These are phyloP conservation scores for Cunninghamia lanceolata DNA, from an alignment of 75 land plant genomes.

Conservation along the genomic window DNA sequence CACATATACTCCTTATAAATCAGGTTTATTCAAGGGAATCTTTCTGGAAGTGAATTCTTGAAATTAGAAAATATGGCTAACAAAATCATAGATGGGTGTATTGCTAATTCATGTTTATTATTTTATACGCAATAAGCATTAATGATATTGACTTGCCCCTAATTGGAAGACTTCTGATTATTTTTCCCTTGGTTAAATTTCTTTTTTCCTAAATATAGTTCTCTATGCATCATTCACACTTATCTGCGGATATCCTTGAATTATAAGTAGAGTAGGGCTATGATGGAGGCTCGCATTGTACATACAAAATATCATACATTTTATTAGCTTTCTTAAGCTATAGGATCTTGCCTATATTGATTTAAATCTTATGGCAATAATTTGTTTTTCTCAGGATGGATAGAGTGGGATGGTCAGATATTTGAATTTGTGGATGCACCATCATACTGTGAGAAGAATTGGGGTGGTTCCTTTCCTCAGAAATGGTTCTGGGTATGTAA, in stretches of 20 bases:
- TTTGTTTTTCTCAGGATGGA: constrained; percentile 69
- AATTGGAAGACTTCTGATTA: not conserved
- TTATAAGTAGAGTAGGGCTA: not conserved
- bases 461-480: constrained; percentile 93
- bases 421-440: constrained; percentile 94
- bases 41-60: not conserved
- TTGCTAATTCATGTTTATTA: not conserved
- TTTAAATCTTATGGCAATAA: not conserved
- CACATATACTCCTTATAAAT: not conserved
- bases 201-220: not conserved
- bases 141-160: not conserved
- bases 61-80: not conserved
- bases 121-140: not conserved
- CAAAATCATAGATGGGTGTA: not conserved
- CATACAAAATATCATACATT: not conserved
- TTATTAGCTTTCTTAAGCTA: not conserved
- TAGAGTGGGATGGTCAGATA: constrained; percentile 84
- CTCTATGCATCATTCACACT: not conserved
- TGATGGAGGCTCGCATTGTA: not conserved
- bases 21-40: not conserved
- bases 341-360: not conserved
- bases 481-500: constrained; percentile 94
- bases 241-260: not conserved
- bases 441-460: constrained; percentile 93
- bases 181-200: not conserved